These are phyloP conservation scores for Penicillium robsamsonii DNA, from an alignment of 495 filamentous ascomycete species.

Conservation along the genomic window DNA sequence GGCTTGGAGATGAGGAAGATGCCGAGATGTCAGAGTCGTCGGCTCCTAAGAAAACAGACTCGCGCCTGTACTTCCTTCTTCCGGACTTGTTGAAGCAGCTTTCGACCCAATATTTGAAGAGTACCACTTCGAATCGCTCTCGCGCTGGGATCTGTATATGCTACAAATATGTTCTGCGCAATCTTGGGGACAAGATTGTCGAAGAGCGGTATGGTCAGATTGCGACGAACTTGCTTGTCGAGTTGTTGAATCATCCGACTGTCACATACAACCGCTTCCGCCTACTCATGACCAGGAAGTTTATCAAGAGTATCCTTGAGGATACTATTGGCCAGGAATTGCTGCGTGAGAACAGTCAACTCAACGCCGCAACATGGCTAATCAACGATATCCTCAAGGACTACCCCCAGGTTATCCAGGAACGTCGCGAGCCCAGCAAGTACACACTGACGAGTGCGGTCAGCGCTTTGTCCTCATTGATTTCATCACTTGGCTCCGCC, in stretches of 20 bases:
- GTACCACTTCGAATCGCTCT: conserved; percentile 74
- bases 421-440: conserved; percentile 86
- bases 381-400: conserved; percentile 91
- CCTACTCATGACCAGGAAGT: conserved; percentile 78
- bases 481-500: conserved; percentile 78
- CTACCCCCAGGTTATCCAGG: conserved; percentile 89
- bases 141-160: conserved; percentile 84
- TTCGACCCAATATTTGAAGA: conserved; percentile 75
- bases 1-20: conserved; percentile 70
- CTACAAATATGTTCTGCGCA: conserved; percentile 75
- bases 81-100: conserved; percentile 77
- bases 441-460: conserved; percentile 76
- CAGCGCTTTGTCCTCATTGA: conserved; percentile 75
- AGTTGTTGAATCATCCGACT: conserved; percentile 72
- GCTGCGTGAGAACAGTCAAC: conserved; percentile 83
- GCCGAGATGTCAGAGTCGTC: conserved; percentile 67
- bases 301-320: conserved; percentile 79
- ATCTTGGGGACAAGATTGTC: conserved; percentile 70
- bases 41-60: conserved; percentile 65
- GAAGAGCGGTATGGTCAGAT: conserved; percentile 79
- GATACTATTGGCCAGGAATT: conserved; percentile 78
- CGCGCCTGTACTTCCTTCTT: conserved; percentile 69
- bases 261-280: conserved; percentile 86
- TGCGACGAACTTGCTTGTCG: conserved; percentile 72
- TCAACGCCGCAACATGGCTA: conserved; percentile 74